phyloP scores from a whole-genome alignment of 495 filamentous ascomycete genomes.

The Hypomontagnella monticulosa region DNA sequence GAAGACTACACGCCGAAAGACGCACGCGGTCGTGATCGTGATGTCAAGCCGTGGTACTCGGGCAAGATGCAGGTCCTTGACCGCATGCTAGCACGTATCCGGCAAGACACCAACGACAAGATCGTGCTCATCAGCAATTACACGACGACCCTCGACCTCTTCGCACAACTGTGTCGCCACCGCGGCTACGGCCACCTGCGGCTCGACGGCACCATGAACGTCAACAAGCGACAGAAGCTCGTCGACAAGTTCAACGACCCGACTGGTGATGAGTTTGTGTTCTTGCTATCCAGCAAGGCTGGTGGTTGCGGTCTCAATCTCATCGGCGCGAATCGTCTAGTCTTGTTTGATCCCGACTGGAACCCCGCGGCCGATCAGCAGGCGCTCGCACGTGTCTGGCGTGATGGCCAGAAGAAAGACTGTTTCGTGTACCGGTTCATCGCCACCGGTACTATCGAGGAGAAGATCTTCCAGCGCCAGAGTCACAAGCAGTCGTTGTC shows the following conservation, averaged over 20 bases:
- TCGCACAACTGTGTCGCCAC: slow-evolving; percentile 87
- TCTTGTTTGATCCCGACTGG: slow-evolving; percentile 99
- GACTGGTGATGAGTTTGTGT: slow-evolving; percentile 88
- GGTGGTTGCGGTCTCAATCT: slow-evolving; percentile 97
- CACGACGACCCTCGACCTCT: slow-evolving; percentile 94
- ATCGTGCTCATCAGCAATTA: slow-evolving; percentile 99
- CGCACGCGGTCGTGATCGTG: slow-evolving; percentile 84
- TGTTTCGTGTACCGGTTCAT: slow-evolving; percentile 99
- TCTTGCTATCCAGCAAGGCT: slow-evolving; percentile 94
- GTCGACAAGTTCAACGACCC: slow-evolving; percentile 99
- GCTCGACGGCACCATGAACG: slow-evolving; percentile 96
- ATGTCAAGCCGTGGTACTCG: slow-evolving; percentile 95
- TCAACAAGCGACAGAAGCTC: slow-evolving; percentile 94
- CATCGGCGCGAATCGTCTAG: slow-evolving; percentile 95
- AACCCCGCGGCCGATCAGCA: slow-evolving; percentile 99
- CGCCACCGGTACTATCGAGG: slow-evolving; percentile 95
- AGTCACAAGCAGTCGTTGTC: slow-evolving; percentile 97
- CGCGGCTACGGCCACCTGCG: slow-evolving; percentile 86
- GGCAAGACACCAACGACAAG: slow-evolving; percentile 97
- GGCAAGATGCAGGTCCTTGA: slow-evolving; percentile 99
- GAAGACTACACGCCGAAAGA: slow-evolving; percentile 92
- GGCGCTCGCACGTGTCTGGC: slow-evolving; percentile 95
- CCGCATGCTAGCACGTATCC: slow-evolving; percentile 96
- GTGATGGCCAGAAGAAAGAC: slow-evolving; percentile 98
- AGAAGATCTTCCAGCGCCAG: slow-evolving; percentile 99